A percentile compares a stretch with the other conserved stretches of the same genome.
Evolutionary conservation across 2,329 filamentous ascomycete genomes (phyloP).

Genomic region (Stachybotrys chlorohalonatus): DNA sequence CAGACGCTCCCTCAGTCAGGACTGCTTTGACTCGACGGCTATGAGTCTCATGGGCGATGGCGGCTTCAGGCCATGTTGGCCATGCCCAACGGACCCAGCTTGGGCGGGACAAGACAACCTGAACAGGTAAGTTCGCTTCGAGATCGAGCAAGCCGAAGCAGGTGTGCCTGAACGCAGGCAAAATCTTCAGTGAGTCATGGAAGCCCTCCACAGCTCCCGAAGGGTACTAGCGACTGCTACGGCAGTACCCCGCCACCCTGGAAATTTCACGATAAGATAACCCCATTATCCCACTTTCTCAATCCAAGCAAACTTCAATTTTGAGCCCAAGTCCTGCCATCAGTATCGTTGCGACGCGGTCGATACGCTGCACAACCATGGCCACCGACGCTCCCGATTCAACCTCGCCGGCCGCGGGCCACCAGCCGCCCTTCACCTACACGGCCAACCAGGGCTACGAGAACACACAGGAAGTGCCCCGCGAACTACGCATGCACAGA

Average conservation of each 20-base stretch:
- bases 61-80: too few species aligned
- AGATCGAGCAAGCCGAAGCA: too few species aligned
- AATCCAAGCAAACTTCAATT: neutral
- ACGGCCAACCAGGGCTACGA: slow-evolving; percentile 34
- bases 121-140: too few species aligned
- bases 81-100: too few species aligned
- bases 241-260: neutral
- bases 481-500: slow-evolving; percentile 18
- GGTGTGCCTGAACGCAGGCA: neutral
- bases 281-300: slow-evolving; percentile 5
- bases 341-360: neutral
- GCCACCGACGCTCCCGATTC: neutral
- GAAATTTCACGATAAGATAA: slow-evolving; percentile 7
- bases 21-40: too few species aligned
- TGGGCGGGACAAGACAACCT: too few species aligned
- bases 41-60: too few species aligned
- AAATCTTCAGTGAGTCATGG: neutral
- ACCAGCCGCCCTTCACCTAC: slow-evolving; percentile 35
- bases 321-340: neutral
- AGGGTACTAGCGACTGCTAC: too few species aligned
- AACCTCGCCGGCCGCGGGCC: slow-evolving; percentile 29
- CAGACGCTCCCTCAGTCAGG: too few species aligned
- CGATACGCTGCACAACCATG: neutral
- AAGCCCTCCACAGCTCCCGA: too few species aligned
- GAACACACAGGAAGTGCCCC: slow-evolving; percentile 23